Evolutionary conservation across 116 monocot genomes (phyloP), one percentile per base, ranked within the genome.

Genomic region (Zostera marina): DNA sequence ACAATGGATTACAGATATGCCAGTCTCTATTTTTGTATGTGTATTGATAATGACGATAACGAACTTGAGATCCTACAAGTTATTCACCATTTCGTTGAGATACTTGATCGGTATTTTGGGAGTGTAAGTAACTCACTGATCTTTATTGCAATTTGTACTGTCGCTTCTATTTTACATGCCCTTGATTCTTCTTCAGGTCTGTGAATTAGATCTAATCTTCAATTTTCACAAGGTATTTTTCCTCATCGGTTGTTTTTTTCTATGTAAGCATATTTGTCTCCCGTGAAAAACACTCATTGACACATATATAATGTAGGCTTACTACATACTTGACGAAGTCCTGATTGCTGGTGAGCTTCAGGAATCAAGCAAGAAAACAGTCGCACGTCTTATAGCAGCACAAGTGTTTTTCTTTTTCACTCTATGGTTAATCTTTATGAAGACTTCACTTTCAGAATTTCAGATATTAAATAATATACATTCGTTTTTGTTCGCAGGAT

Each of bases 21-120:
- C 22, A 96, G 94, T 69, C 79, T 96, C 41, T 96, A 96, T 59
- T 88, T 96, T 62, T 96, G 94, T 68, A 96, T 88, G 88, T 96
- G 94, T 67, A 74, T 85, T 72, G 82, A 96, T 52, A 62, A 72
- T 22, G 84, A 85, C 40, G 88, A 85, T 61, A 96, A 96, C 62
- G 94, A 96, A 62, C 71, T 96, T 25, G 94, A 96, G 67, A 42
- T 73, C 22, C 88, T 96, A 21, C 85, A 96, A 77, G 85, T 96
- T 47, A 88, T 96, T 64, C 94, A 96, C 63, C 94, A 96, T 58
- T 96, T 81, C 74, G 88, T 96, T 60, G 94, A 96, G 79, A 88
- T 88, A 61, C 58, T 96, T 22, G 94, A 85, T 56, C 81, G 94
- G 2, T 96, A 88, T 66, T 96, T 96, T 74, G 94, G 94, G 66